Conservation (phyloP, 1,139 yeast genomes). For the Kodamaea arcana region DNA sequence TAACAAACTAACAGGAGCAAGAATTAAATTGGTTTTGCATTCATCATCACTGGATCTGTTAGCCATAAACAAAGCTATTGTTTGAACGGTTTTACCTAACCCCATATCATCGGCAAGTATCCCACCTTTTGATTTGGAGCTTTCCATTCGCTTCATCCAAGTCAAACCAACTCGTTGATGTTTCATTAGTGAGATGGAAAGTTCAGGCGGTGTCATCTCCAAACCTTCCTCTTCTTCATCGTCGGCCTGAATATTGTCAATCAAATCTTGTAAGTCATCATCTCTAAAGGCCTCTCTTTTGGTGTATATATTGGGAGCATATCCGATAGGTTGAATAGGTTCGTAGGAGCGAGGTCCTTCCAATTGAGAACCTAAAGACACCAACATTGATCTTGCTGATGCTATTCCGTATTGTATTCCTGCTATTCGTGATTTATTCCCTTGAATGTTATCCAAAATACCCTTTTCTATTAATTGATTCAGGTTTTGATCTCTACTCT, state of each 20-base stretch:
- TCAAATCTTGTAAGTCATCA: slow-evolving; percentile 44
- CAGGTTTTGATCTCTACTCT: background rate
- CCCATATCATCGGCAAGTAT: slow-evolving; percentile 95
- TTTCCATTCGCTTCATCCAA: slow-evolving; percentile 75
- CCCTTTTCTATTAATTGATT: background rate
- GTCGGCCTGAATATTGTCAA: slow-evolving; percentile 64
- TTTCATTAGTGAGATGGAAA: slow-evolving; percentile 63
- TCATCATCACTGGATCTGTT: slow-evolving; percentile 36
- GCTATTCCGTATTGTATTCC: background rate
- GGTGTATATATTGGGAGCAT: slow-evolving; percentile 21
- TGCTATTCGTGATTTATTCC: background rate
- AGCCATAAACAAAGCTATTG: slow-evolving; percentile 64
- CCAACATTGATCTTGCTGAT: background rate
- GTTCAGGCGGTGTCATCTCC: slow-evolving; percentile 64
- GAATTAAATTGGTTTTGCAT: slow-evolving; percentile 61
- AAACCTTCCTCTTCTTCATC: slow-evolving; percentile 40
- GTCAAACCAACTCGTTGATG: slow-evolving; percentile 85
- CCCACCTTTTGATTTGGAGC: slow-evolving; percentile 62
- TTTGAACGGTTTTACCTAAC: slow-evolving; percentile 84
- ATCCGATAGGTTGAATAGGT: slow-evolving; percentile 9
- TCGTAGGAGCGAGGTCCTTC: background rate
- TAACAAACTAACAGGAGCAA: slow-evolving; percentile 82
- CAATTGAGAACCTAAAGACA: background rate
- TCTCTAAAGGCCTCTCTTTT: slow-evolving; percentile 22
- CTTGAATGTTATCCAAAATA: background rate